Conservation (phyloP, 2,329 filamentous ascomycete species). For the Venturia carpophila region DNA sequence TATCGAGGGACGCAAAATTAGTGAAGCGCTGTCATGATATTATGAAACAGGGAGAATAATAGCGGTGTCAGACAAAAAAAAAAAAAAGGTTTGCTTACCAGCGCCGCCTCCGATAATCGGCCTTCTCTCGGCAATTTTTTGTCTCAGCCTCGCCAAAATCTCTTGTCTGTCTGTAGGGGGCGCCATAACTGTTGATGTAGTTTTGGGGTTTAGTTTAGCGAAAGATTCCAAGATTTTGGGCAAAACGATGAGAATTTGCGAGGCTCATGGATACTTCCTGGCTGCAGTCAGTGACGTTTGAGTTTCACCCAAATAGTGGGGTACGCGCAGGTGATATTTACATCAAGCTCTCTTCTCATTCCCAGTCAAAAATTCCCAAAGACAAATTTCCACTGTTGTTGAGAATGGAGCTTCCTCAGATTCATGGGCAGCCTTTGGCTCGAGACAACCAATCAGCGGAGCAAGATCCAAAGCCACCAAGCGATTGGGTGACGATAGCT, state of each 20-base stretch:
- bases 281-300: neutral
- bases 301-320: neutral
- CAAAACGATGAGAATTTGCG: neutral
- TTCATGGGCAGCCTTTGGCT: neutral
- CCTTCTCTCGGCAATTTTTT: conserved; percentile 47
- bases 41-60: too few relatives aligned
- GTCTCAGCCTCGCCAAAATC: conserved; percentile 48
- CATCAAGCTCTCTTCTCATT: neutral
- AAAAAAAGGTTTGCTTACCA: conserved; percentile 31
- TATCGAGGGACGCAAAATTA: too few relatives aligned
- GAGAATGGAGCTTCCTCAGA: neutral
- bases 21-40: too few relatives aligned
- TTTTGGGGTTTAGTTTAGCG: too few relatives aligned
- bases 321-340: neutral
- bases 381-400: neutral
- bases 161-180: conserved; percentile 50
- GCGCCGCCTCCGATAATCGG: conserved; percentile 63
- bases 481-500: conserved; percentile 36
- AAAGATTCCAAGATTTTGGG: too few relatives aligned
- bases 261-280: neutral
- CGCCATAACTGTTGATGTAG: conserved; percentile 46
- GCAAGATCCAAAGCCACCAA: neutral
- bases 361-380: neutral
- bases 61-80: too few relatives aligned
- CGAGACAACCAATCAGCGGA: neutral